These are phyloP conservation scores for Moringa oleifera DNA, from an alignment of 345 rosid species.

Conservation along the genomic window DNA sequence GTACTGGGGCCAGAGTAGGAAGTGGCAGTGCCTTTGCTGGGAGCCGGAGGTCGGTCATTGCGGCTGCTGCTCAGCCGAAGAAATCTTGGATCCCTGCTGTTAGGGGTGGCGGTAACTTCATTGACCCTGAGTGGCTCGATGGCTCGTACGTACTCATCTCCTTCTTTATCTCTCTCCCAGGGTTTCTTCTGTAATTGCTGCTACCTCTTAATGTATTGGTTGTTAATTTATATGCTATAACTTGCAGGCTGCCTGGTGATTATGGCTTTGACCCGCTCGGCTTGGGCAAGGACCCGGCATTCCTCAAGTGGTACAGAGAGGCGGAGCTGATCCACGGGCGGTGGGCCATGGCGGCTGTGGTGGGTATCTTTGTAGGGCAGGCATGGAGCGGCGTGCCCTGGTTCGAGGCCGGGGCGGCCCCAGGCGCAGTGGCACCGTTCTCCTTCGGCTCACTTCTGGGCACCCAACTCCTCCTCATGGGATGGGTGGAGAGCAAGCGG, in stretches of 20 bases:
- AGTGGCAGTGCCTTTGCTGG: slow-evolving; percentile 12
- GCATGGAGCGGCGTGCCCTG: slow-evolving; percentile 97
- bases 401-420: slow-evolving; percentile 98
- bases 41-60: slow-evolving; percentile 51
- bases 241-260: slow-evolving; percentile 86
- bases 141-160: slow-evolving; percentile 73
- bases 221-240: not conserved
- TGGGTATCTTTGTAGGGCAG: slow-evolving; percentile 89
- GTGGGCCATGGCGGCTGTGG: slow-evolving; percentile 93
- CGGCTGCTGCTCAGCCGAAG: slow-evolving; percentile 55
- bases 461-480: slow-evolving; percentile 92
- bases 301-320: slow-evolving; percentile 96
- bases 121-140: slow-evolving; percentile 97
- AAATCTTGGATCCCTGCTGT: slow-evolving; percentile 96
- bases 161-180: not conserved
- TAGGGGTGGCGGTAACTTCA: slow-evolving; percentile 77
- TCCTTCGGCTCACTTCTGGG: slow-evolving; percentile 85
- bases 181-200: not conserved
- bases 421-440: slow-evolving; percentile 81
- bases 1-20: slow-evolving; percentile 17
- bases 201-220: not conserved
- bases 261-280: slow-evolving; percentile 94
- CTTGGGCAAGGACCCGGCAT: slow-evolving; percentile 95
- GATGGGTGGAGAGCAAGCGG: slow-evolving; percentile 99
- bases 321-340: slow-evolving; percentile 97